Conservation (phyloP, 495 filamentous ascomycete genomes). For the Echria macrotheca region DNA sequence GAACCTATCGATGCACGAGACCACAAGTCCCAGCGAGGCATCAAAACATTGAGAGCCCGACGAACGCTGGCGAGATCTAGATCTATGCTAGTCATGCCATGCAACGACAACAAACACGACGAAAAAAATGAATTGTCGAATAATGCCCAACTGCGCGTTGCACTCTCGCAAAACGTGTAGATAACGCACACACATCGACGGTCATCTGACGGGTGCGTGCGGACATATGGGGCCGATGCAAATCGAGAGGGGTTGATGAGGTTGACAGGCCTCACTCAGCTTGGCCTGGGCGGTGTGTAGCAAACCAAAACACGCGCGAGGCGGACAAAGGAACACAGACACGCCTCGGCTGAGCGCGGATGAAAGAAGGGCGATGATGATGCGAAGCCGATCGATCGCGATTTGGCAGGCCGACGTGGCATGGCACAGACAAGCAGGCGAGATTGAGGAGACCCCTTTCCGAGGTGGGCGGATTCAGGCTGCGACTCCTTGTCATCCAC, state of each 20-base stretch:
- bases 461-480: constrained; percentile 12
- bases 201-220: constrained; percentile 4
- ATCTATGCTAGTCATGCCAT: constrained; percentile 9
- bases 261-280: neutral
- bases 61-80: constrained; percentile 6
- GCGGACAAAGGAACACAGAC: too few species aligned
- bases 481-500: constrained; percentile 2
- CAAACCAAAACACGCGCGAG: neutral
- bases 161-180: neutral
- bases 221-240: neutral
- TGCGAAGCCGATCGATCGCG: neutral
- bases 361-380: too few species aligned
- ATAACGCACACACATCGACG: neutral
- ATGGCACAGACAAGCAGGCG: too few species aligned
- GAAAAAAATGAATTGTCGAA: neutral
- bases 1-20: neutral
- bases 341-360: too few species aligned
- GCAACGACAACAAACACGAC: constrained; percentile 1
- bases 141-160: constrained; percentile 2
- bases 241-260: neutral
- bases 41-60: too few species aligned
- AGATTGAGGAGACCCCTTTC: constrained; percentile 11
- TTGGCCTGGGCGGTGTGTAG: neutral
- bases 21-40: neutral
- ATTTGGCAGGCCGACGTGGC: constrained; percentile 11